phyloP scores from a whole-genome alignment of 2,329 filamentous ascomycete genomes.

The Bipolaris cookei region DNA sequence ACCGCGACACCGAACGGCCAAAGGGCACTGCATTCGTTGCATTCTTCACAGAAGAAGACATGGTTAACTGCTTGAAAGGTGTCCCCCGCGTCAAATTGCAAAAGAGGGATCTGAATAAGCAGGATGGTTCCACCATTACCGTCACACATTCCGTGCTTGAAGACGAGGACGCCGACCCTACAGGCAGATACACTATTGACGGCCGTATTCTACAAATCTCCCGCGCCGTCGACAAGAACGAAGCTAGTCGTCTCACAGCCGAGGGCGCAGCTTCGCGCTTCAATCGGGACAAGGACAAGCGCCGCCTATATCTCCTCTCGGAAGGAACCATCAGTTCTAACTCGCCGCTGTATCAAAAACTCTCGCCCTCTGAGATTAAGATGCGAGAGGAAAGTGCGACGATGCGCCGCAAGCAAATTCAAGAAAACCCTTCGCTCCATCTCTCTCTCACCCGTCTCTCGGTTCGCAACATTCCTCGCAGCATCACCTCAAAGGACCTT shows the following conservation, averaged over 20 bases:
- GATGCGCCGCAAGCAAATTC: slow-evolving; percentile 88
- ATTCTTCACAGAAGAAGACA: slow-evolving; percentile 80
- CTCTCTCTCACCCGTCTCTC: slow-evolving; percentile 89
- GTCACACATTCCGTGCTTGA: slow-evolving; percentile 78
- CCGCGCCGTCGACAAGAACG: slow-evolving; percentile 81
- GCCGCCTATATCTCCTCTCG: slow-evolving; percentile 82
- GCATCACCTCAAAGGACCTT: slow-evolving; percentile 82
- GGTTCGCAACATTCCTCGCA: slow-evolving; percentile 86
- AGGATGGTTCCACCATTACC: slow-evolving; percentile 45
- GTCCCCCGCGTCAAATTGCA: slow-evolving; percentile 64
- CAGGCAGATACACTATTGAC: slow-evolving; percentile 87
- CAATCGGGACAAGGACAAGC: slow-evolving; percentile 82
- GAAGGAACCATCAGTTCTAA: slow-evolving; percentile 84
- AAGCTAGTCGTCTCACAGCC: slow-evolving; percentile 77
- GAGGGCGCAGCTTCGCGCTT: slow-evolving; percentile 68
- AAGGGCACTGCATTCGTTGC: slow-evolving; percentile 95
- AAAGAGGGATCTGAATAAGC: slow-evolving; percentile 43
- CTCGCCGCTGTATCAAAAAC: slow-evolving; percentile 75
- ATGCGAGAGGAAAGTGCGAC: slow-evolving; percentile 86
- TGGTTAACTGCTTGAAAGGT: slow-evolving; percentile 73
- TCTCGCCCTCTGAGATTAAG: slow-evolving; percentile 80
- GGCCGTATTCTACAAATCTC: slow-evolving; percentile 85
- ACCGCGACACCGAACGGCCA: slow-evolving; percentile 81
- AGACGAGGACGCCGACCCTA: slow-evolving; percentile 80
- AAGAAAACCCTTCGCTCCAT: slow-evolving; percentile 88